These are phyloP conservation scores for Inga oerstediana DNA, from an alignment of 306 rosid species.

Conservation along the genomic window DNA sequence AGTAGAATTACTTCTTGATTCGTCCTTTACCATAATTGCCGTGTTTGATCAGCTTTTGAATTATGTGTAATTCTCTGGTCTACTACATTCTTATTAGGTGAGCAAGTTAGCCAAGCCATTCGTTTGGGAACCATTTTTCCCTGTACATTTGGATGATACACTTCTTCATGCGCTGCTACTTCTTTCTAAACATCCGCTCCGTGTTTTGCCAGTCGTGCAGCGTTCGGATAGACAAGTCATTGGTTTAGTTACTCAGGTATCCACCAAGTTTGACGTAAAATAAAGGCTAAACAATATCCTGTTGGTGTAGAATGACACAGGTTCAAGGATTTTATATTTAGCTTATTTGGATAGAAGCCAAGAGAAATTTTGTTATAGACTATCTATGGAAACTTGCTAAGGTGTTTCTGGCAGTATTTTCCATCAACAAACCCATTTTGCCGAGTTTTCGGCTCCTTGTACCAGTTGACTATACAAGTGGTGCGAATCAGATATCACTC, in stretches of 20 bases:
- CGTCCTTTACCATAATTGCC: background rate
- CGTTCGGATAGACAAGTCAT: constrained; percentile 41
- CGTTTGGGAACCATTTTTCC: constrained; percentile 73
- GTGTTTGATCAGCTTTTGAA: constrained; percentile 6
- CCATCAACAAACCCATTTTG: background rate
- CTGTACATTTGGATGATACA: constrained; percentile 54
- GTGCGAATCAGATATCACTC: background rate
- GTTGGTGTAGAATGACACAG: background rate
- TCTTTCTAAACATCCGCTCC: constrained; percentile 61
- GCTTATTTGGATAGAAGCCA: constrained; percentile 1
- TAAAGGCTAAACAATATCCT: background rate
- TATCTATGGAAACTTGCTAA: background rate
- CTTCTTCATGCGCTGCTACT: constrained; percentile 66
- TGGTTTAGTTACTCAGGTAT: constrained; percentile 70
- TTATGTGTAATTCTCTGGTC: background rate
- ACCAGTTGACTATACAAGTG: background rate
- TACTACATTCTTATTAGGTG: constrained; percentile 41
- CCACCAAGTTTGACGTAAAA: constrained; percentile 7
- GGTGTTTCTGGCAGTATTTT: background rate
- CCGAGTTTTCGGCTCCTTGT: background rate
- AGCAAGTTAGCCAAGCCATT: constrained; percentile 65
- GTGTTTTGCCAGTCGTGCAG: constrained; percentile 61
- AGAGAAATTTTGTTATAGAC: background rate
- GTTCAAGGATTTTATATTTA: background rate
- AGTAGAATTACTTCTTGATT: background rate